A percentile compares a stretch with the other conserved stretches of the same genome.
phyloP scores from a whole-genome alignment of 1,284 basidiomycete species.

The Cryptococcus sp. region DNA sequence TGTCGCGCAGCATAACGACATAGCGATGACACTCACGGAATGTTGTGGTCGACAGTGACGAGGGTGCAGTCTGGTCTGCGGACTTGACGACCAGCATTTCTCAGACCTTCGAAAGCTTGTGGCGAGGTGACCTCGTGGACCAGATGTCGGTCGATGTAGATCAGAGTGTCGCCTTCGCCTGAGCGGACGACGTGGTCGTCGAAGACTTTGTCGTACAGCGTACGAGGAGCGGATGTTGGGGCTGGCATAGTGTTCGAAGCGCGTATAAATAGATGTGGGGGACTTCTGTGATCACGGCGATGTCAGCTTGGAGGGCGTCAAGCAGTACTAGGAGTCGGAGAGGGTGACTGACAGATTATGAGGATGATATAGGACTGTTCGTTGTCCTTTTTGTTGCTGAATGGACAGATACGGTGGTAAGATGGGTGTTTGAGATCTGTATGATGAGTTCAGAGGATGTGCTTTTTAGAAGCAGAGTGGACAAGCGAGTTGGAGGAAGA shows the following conservation, averaged over 20 bases:
- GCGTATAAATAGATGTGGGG: not conserved
- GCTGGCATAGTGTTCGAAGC: conserved; percentile 47
- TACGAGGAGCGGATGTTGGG: conserved; percentile 63
- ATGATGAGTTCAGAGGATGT: too few species aligned
- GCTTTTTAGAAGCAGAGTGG: too few species aligned
- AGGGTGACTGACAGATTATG: too few species aligned
- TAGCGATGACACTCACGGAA: conserved; percentile 68
- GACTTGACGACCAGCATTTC: conserved; percentile 77
- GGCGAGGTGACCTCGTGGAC: conserved; percentile 96
- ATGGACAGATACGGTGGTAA: too few species aligned
- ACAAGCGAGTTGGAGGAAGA: too few species aligned
- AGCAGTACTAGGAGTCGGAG: too few species aligned
- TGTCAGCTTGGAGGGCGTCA: not conserved
- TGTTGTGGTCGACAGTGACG: conserved; percentile 93
- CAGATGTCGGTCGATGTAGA: conserved; percentile 95
- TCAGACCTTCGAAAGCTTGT: conserved; percentile 93
- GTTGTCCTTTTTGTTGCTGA: too few species aligned
- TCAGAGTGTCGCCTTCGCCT: conserved; percentile 79
- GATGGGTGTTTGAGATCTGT: too few species aligned
- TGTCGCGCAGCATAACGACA: not conserved
- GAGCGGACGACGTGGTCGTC: conserved; percentile 86
- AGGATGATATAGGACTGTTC: too few species aligned
- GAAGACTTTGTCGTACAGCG: conserved; percentile 94
- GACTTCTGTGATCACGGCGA: not conserved
- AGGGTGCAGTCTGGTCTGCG: conserved; percentile 91